Evolutionary conservation across 2,329 filamentous ascomycete species (phyloP), one percentile per base, ranked within the genome.

Genomic region (Fusarium illudens): DNA sequence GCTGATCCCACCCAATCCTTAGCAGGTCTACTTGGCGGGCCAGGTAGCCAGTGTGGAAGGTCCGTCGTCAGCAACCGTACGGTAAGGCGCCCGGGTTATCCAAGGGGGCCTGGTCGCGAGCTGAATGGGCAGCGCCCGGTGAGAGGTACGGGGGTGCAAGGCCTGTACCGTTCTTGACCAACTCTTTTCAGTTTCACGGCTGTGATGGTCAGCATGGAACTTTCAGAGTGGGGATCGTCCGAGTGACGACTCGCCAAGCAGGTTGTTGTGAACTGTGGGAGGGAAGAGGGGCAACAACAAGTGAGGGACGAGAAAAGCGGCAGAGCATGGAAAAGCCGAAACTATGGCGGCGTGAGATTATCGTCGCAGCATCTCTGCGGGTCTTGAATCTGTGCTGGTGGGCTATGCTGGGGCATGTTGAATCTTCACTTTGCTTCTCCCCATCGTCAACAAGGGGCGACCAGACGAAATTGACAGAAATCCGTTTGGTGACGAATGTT

Each of bases 131-230:
- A 48, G 54, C 32, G 54, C 17, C 54, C 32, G 27, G 57, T 49
- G 53, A 51, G 37, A 63, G 42, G 52, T 51, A 48, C 37, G 53
- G 42, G 57, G 30, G 48, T 37, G 46, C 51, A 58, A 56, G 30
- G 51, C 48, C 44, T 59, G 46, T 58, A 62, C 29, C 49, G 53
- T 67, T 53, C 60, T 60, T 58, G 50, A 65, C 55, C 60, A 44
- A 52, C 36, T 50, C 58, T 57, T 60, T 60, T 61, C 58, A 37
- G 49, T 56, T 51, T 63, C 34, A 58, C 54, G 51, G 49, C 48
- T 19, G 15, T 46, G 39, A 54, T 60, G 70, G 68, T 68, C 68
- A 73, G 63, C 58, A 68, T 57, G 60, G 58, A 60, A 67, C 60
- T 44, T 50, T 57, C n/a, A 36, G 32, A 39, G 66, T 73, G 64